Percentiles rank a stretch among this genome's conserved stretches.
Evolutionary conservation across 2,329 filamentous ascomycete genomes (phyloP).

Genomic region (Talaromyces sp.): DNA sequence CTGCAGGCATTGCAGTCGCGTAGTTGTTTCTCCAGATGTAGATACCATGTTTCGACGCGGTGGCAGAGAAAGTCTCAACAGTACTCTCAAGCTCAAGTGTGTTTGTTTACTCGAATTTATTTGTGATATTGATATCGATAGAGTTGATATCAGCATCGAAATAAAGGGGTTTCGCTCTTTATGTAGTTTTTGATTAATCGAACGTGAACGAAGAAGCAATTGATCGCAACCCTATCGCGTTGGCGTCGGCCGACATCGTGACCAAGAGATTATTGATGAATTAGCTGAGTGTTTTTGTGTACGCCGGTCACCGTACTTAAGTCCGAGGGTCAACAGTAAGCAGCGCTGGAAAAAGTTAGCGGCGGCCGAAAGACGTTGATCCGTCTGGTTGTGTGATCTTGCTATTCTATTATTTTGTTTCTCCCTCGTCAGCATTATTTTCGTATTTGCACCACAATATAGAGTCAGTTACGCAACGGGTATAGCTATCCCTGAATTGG

Average conservation of each 20-base stretch:
- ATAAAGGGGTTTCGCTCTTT: not conserved
- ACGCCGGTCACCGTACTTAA: not conserved
- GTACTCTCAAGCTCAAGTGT: not conserved
- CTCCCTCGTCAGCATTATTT: not conserved
- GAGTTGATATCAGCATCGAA: not conserved
- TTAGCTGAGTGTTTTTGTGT: not conserved
- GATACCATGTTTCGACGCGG: conserved; percentile 1
- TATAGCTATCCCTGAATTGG: not conserved
- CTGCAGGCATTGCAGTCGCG: conserved; percentile 4
- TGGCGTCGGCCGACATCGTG: conserved; percentile 3
- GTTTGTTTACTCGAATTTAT: not conserved
- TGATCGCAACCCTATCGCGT: not conserved
- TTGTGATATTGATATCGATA: not conserved
- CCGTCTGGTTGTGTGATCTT: not conserved
- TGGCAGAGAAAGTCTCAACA: not conserved
- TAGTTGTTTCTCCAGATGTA: not conserved
- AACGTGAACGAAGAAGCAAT: not conserved
- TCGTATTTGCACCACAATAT: not conserved
- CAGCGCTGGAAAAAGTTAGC: not conserved
- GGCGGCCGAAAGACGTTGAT: conserved; percentile 2
- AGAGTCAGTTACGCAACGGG: not conserved
- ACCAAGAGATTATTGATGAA: not conserved
- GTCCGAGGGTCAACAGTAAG: not conserved
- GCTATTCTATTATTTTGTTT: not conserved
- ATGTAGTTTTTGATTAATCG: not conserved